Conservation (phyloP, 2,329 filamentous ascomycete genomes). For the Colletotrichum lini region DNA sequence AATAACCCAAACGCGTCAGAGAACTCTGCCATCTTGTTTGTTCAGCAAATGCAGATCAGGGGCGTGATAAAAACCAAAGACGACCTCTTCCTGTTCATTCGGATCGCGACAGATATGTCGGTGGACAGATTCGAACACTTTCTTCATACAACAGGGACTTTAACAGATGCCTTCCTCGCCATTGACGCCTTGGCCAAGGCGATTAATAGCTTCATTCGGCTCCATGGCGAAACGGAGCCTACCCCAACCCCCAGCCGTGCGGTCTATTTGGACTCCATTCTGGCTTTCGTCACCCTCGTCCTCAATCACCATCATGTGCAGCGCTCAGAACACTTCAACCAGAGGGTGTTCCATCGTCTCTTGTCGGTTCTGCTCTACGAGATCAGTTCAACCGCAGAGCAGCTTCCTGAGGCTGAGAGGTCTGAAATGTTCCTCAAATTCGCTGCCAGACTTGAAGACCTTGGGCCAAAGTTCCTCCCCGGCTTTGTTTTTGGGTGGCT, state of each 20-base stretch:
- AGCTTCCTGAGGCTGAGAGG: slow-evolving; percentile 73
- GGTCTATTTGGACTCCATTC: slow-evolving; percentile 81
- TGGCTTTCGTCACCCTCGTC: slow-evolving; percentile 84
- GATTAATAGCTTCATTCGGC: slow-evolving; percentile 81
- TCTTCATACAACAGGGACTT: slow-evolving; percentile 71
- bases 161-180: slow-evolving; percentile 70
- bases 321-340: slow-evolving; percentile 85
- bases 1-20: slow-evolving; percentile 83
- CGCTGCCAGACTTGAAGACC: slow-evolving; percentile 77
- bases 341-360: slow-evolving; percentile 91
- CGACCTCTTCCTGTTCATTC: slow-evolving; percentile 84
- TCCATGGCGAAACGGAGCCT: slow-evolving; percentile 74
- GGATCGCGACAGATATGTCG: slow-evolving; percentile 84
- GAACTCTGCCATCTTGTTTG: slow-evolving; percentile 80
- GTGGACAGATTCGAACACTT: slow-evolving; percentile 84
- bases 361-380: slow-evolving; percentile 88
- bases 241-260: slow-evolving; percentile 75
- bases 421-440: slow-evolving; percentile 80
- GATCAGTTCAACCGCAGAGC: slow-evolving; percentile 71
- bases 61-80: slow-evolving; percentile 81
- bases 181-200: slow-evolving; percentile 89
- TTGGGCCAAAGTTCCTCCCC: slow-evolving; percentile 84
- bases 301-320: slow-evolving; percentile 89
- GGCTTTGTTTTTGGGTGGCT: slow-evolving; percentile 91
- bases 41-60: slow-evolving; percentile 84